Base-by-base conservation (phyloP, 2,329 filamentous ascomycete species). In the Ramularia endophylla region DNA sequence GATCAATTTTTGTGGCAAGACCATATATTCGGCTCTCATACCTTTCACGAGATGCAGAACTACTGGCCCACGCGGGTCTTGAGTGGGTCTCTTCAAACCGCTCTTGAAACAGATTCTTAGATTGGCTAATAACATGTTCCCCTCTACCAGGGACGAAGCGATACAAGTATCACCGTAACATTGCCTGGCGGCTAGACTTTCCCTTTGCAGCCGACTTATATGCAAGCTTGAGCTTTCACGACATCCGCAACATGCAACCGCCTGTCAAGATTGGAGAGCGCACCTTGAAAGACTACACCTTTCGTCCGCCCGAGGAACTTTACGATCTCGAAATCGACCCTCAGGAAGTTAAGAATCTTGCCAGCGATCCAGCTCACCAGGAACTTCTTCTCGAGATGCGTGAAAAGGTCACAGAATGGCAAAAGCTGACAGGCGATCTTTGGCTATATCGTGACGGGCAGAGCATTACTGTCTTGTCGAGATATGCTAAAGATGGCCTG, bases 151-250 rank as follows among this genome's bases (percentile, higher is more conserved):
- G 71, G n/a, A 63, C 55, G 2, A 52, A 50, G 0, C 54, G 56
- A 4, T 72, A 63, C 61, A 74, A 74, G 50, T 74, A 74, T 48
- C 71, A 74, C 47, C 65, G 72, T 12, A 74, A 74, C 36, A 57
- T 74, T 0, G 65, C 66, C 11, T 73, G 68, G 68, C 27, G 46
- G 20, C 36, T 48, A 6, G 46, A 48, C 30, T 48, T 48, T 16
- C 46, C 46, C 9, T 48, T 48, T 32, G 46, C 46, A 5, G 46
- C 46, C 6, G 46, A 48, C 27, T 55, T 74, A 0, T 73, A 73
- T 42, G 65, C 57, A 3, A 65, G 59, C 1, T 50, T 71, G 6
- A 61, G 64, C 0, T 73, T 64, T 54, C 69, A 74, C 12, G 68
- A 61, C 0, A 64, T 72, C 20, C 65, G 71, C 0, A 70, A 71